Conservation (phyloP, 148 eudicot genomes). For the Rhododendron griersonianum region DNA sequence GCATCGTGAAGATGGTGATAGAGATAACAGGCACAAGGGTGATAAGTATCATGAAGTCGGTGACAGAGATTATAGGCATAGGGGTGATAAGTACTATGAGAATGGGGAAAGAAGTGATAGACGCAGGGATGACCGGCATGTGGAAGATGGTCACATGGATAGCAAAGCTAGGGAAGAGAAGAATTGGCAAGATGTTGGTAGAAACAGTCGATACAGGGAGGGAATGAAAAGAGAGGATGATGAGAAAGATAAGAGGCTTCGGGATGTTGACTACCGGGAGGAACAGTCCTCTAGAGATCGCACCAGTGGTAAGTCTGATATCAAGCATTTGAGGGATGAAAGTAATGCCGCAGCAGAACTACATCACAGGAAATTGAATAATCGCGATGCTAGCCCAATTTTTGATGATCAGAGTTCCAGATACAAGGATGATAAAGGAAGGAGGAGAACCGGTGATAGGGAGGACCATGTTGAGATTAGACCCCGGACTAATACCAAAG, state of each 20-base stretch:
- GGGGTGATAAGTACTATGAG: slow-evolving; percentile 11
- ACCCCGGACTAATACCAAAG: slow-evolving; percentile 42
- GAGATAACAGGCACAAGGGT: slow-evolving; percentile 17
- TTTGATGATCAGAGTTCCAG: slow-evolving; percentile 51
- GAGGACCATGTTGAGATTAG: slow-evolving; percentile 60
- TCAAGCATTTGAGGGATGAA: slow-evolving; percentile 60
- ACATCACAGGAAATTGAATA: slow-evolving; percentile 48
- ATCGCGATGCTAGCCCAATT: slow-evolving; percentile 52
- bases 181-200: slow-evolving; percentile 31
- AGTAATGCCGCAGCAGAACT: slow-evolving; percentile 44
- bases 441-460: slow-evolving; percentile 52
- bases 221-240: slow-evolving; percentile 38
- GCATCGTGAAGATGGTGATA: slow-evolving; percentile 20
- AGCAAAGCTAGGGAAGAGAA: slow-evolving; percentile 25
- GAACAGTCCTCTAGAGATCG: slow-evolving; percentile 44
- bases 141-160: slow-evolving; percentile 24
- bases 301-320: slow-evolving; percentile 47
- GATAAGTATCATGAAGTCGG: slow-evolving; percentile 1
- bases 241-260: slow-evolving; percentile 37
- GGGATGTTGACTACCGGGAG: slow-evolving; percentile 44
- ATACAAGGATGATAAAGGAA: slow-evolving; percentile 68
- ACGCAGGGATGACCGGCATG: slow-evolving; percentile 17
- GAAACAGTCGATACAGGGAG: slow-evolving; percentile 42
- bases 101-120: slow-evolving; percentile 13
- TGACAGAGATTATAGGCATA: slow-evolving; percentile 9